Percentiles rank a stretch among this genome's conserved stretches.
These are phyloP conservation scores for Pythium oligandrum DNA, from an alignment of 352 stramenopile genomes.

Conservation along the genomic window DNA sequence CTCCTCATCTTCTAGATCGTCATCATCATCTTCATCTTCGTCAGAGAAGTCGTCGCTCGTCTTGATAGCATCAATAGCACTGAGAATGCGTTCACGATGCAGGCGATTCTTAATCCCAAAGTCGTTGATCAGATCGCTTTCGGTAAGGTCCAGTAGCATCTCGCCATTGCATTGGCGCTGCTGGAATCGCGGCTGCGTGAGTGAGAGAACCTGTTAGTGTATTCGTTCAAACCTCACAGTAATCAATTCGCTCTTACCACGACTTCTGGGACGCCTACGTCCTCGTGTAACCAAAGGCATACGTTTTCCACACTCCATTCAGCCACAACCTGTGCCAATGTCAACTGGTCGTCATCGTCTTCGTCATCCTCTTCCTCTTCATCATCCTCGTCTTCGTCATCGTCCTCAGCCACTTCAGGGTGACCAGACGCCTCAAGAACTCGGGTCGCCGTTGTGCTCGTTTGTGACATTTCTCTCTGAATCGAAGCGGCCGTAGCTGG, in stretches of 20 bases:
- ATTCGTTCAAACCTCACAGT: too few relatives aligned
- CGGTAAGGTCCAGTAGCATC: conserved; percentile 62
- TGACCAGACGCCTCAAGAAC: not conserved
- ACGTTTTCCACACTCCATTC: conserved; percentile 84
- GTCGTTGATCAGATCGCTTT: conserved; percentile 76
- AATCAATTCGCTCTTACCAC: conserved; percentile 31
- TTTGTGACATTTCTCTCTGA: too few relatives aligned
- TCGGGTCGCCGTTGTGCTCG: too few relatives aligned
- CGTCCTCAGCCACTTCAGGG: conserved; percentile 21
- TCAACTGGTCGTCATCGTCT: conserved; percentile 49
- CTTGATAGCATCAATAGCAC: conserved; percentile 74
- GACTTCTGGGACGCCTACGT: conserved; percentile 63
- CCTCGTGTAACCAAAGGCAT: conserved; percentile 74
- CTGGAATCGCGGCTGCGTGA: conserved; percentile 50
- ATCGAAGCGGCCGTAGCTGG: not conserved
- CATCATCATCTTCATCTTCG: conserved; percentile 48
- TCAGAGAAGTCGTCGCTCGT: conserved; percentile 62
- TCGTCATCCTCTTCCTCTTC: conserved; percentile 45
- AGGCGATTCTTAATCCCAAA: conserved; percentile 63
- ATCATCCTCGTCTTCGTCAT: conserved; percentile 31
- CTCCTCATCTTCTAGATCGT: conserved; percentile 30
- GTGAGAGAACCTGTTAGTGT: not conserved
- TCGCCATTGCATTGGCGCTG: conserved; percentile 61
- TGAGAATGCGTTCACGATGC: conserved; percentile 66
- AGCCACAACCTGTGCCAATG: conserved; percentile 65